phyloP scores from a whole-genome alignment of 73 alveolate species.

The Stentor coeruleus region DNA sequence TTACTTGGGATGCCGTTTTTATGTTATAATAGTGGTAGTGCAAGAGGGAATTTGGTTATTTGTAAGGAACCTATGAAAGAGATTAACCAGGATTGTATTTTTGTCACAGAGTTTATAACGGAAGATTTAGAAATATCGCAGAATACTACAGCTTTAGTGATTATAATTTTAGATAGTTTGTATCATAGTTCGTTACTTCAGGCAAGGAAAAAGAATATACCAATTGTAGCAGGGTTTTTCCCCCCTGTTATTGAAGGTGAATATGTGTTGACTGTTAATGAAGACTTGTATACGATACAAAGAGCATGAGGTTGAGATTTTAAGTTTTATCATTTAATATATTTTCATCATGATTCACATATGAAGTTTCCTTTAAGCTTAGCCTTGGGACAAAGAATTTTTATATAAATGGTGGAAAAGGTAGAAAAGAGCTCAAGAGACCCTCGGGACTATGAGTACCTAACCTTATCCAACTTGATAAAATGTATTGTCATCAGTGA shows the following conservation, averaged over 20 bases:
- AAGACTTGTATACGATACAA: not conserved
- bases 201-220: not conserved
- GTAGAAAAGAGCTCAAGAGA: conserved; percentile 1
- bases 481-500: conserved; percentile 59
- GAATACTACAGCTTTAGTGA: not conserved
- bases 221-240: not conserved
- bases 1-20: not conserved
- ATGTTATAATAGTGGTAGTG: not conserved
- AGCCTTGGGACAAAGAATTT: no score
- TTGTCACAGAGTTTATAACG: no score
- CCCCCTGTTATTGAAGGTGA: not conserved
- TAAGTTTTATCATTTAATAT: no score
- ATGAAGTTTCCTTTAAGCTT: no score
- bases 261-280: not conserved
- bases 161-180: no score
- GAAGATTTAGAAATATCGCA: not conserved
- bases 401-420: no score
- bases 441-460: conserved; percentile 26
- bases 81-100: not conserved
- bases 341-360: no score
- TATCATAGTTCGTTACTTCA: no score
- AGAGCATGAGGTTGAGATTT: no score
- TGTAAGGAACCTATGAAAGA: no score
- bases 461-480: conserved; percentile 42
- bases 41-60: not conserved